Evolutionary conservation across 371 early-diverging fungal genomes (phyloP), one percentile per base, ranked within the genome.

Genomic region (Actinomortierella ambigua): DNA sequence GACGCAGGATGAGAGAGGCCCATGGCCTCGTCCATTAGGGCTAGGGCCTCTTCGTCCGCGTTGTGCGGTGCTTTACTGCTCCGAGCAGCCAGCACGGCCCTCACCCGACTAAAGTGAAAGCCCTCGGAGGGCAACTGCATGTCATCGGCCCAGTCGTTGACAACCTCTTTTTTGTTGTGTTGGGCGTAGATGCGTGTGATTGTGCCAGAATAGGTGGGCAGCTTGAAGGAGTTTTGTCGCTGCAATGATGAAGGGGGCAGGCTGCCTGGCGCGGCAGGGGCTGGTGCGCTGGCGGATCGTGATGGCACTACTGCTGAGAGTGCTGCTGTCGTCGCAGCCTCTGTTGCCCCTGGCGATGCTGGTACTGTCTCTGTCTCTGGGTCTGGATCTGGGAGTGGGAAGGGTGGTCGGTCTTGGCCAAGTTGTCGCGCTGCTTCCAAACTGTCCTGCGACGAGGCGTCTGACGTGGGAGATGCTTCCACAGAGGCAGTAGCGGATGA

Each of bases 71-170:
- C 34, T 11, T 34, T 34, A 34, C 34, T 34, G 34, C 34, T 34
- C 7, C 34, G 34, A 34, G 34, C 34, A 34, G 34, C 34, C 11
- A 34, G 34, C 11, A 34, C 58, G 23, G 71, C 54, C 17, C 73
- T 58, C 22, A 71, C 67, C 2, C 63, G 66, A 39, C 51, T 71
- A 47, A 66, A 66, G 50, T 65, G 40, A 22, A 71, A 47, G 23
- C 66, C 73, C 40, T 66, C 56, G 28, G 65, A 63, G 18, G 73
- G 73, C 5, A 71, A 57, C 42, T 66, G 63, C 27, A 71, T 50
- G 28, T 71, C 73, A 29, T 71, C 73, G 22, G 63, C 73, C 66
- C 67, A 71, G 46, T 54, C 67, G n/a, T 54, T 57, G 26, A 71
- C 73, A 26, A 62, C 66, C 41, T 61, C 61, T 55, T 63, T 62